phyloP scores from a whole-genome alignment of 1,284 basidiomycete genomes.

The Psilocybe mexicana region DNA sequence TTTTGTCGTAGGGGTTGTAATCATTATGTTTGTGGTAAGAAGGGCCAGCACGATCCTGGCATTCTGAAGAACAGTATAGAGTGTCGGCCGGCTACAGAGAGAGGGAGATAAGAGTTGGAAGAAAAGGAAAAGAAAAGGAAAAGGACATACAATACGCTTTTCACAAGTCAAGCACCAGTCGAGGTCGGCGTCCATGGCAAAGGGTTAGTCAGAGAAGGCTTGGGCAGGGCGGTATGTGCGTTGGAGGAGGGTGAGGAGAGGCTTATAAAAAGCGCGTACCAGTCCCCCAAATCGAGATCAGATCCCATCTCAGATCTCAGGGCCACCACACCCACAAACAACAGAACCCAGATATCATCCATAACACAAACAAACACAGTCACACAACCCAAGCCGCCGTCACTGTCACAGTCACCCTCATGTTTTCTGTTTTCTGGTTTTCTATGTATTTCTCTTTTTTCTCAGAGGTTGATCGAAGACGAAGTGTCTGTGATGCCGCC shows the following conservation, averaged over 20 bases:
- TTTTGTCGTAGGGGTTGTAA: constrained; percentile 15
- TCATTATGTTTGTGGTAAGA: constrained; percentile 11
- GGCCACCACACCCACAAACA: background rate
- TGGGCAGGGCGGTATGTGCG: constrained; percentile 10
- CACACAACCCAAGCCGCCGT: background rate
- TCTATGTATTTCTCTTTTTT: background rate
- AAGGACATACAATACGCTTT: constrained; percentile 49
- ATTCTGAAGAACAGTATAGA: constrained; percentile 59
- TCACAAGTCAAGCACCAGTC: constrained; percentile 71
- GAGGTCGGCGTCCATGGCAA: constrained; percentile 49
- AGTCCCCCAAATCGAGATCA: constrained; percentile 15
- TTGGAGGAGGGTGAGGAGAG: background rate
- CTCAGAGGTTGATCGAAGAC: background rate
- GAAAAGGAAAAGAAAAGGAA: background rate
- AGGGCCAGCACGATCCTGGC: constrained; percentile 33
- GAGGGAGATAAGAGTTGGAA: constrained; percentile 14
- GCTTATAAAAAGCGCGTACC: constrained; percentile 17
- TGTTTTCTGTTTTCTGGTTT: background rate
- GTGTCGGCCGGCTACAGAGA: constrained; percentile 41
- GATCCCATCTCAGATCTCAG: constrained; percentile 9
- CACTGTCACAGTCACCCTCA: background rate
- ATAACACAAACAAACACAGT: background rate
- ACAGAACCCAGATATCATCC: background rate
- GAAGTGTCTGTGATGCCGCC: no score
- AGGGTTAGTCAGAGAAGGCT: background rate